Evolutionary conservation across 805 yeast species (phyloP).

Genomic region (Starmerella apis): DNA sequence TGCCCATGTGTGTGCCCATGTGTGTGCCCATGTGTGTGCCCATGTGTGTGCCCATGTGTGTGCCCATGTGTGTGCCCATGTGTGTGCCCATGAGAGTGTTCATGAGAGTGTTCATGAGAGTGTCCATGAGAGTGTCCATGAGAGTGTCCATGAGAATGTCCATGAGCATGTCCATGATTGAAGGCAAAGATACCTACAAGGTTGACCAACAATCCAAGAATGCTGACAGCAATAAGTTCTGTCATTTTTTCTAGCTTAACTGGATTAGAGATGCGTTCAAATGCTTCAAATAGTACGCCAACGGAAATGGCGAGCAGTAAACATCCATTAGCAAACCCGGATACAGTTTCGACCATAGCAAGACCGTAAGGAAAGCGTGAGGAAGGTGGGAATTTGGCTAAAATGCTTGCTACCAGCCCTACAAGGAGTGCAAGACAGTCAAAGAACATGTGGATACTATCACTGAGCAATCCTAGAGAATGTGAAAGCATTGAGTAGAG

Average conservation of each 20-base stretch:
- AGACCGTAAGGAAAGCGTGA: conserved; percentile 80
- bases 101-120: conserved; percentile 28
- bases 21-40: conserved; percentile 39
- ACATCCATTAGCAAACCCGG: conserved; percentile 93
- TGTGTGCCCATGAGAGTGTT: too few relatives aligned
- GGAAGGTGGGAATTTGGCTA: conserved; percentile 49
- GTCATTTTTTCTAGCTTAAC: conserved; percentile 66
- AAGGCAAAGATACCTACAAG: conserved; percentile 90
- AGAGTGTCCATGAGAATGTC: conserved; percentile 23
- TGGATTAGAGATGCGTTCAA: conserved; percentile 71
- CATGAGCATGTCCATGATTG: conserved; percentile 47
- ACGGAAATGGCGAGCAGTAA: conserved; percentile 77
- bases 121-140: conserved; percentile 38
- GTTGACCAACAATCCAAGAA: conserved; percentile 77
- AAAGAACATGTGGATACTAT: conserved; percentile 90
- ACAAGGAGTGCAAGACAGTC: conserved; percentile 86
- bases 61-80: too few relatives aligned
- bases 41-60: conserved; percentile 28
- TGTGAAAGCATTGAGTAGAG: conserved; percentile 86
- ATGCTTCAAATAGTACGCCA: conserved; percentile 77
- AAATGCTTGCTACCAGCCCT: conserved; percentile 76
- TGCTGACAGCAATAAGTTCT: conserved; percentile 75
- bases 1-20: conserved; percentile 28
- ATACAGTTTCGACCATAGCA: conserved; percentile 73
- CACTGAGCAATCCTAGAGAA: conserved; percentile 82